These are phyloP conservation scores for Scedosporium dehoogii DNA, from an alignment of 2,329 filamentous ascomycete species.

Conservation along the genomic window DNA sequence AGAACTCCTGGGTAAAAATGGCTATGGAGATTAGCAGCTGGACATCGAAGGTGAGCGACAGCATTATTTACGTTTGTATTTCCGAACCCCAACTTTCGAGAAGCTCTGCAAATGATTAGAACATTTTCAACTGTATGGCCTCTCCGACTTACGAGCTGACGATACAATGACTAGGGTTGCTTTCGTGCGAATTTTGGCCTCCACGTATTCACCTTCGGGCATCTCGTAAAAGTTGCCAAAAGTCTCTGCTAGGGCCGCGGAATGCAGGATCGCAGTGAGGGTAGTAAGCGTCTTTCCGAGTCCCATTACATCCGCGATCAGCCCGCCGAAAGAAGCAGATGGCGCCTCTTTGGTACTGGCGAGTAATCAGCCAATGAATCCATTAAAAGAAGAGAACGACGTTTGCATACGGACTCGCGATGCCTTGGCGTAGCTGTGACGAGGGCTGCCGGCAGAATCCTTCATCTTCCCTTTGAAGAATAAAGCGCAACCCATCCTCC, in stretches of 20 bases:
- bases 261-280: not conserved
- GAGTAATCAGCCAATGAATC: too few species aligned
- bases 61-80: too few species aligned
- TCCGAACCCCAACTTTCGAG: not conserved
- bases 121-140: not conserved
- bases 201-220: not conserved
- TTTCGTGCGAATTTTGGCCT: not conserved
- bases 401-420: too few species aligned
- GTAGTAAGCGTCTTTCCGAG: not conserved
- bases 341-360: not conserved
- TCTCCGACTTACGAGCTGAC: not conserved
- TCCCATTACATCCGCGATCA: not conserved
- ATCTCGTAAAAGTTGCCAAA: too few species aligned
- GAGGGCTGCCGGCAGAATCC: not conserved
- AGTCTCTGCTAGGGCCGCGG: too few species aligned
- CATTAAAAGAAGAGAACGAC: too few species aligned
- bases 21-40: not conserved
- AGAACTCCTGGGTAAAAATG: not conserved
- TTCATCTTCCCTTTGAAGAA: not conserved
- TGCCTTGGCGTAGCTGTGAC: not conserved
- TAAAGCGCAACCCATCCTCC: not conserved
- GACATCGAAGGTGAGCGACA: too few species aligned
- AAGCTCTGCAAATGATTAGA: too few species aligned
- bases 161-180: not conserved
- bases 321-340: not conserved